Evolutionary conservation across 2,329 filamentous ascomycete species (phyloP).

Genomic region (Alternaria angustiovoidea): DNA sequence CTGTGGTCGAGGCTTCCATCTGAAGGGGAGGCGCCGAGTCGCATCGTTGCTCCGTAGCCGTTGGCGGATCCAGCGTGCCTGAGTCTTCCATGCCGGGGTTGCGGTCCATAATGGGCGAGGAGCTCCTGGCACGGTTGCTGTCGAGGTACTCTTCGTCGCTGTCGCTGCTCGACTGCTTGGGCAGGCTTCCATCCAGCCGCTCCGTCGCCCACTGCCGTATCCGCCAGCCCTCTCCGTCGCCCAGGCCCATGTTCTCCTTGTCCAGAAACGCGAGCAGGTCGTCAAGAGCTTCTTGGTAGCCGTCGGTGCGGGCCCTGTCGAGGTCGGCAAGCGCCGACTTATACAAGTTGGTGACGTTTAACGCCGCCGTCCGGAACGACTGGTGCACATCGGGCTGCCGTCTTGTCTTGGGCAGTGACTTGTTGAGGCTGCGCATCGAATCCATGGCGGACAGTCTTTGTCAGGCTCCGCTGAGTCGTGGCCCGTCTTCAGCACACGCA

Average conservation of each 20-base stretch:
- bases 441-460: constrained; percentile 39
- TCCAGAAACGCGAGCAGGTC: constrained; percentile 88
- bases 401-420: constrained; percentile 48
- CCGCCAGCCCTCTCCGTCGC: constrained; percentile 78
- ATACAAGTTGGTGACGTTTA: constrained; percentile 96
- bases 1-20: constrained; percentile 44
- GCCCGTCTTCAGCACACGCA: constrained; percentile 6
- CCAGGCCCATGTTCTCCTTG: constrained; percentile 77
- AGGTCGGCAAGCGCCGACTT: constrained; percentile 86
- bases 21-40: constrained; percentile 51
- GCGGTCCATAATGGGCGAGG: constrained; percentile 66
- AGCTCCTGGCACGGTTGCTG: constrained; percentile 65
- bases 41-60: constrained; percentile 30
- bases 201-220: constrained; percentile 74
- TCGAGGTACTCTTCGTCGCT: constrained; percentile 74
- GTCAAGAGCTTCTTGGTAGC: constrained; percentile 93
- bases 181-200: constrained; percentile 70
- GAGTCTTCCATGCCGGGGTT: constrained; percentile 56
- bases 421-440: constrained; percentile 54
- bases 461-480: constrained; percentile 8
- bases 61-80: constrained; percentile 28
- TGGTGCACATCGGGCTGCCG: constrained; percentile 70
- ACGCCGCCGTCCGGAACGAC: constrained; percentile 88
- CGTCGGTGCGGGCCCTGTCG: constrained; percentile 76
- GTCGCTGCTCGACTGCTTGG: constrained; percentile 63